A percentile compares a stretch with the other conserved stretches of the same genome.
Evolutionary conservation across 2,329 filamentous ascomycete species (phyloP).

Genomic region (Pezicula rhizophila): DNA sequence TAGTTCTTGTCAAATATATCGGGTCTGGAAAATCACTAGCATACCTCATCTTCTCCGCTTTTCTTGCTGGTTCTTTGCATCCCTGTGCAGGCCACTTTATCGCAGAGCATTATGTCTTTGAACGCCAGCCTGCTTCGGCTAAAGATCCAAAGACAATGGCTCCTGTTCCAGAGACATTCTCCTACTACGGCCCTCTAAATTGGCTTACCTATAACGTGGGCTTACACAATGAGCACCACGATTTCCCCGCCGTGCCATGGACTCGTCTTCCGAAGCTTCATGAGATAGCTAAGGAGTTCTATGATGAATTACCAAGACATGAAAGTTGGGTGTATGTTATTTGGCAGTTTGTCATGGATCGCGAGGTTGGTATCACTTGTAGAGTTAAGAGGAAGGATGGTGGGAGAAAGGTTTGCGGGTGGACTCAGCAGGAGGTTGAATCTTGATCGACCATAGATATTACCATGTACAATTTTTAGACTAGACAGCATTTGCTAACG

Average conservation of each 20-base stretch:
- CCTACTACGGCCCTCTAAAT: constrained; percentile 92
- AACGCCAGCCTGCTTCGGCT: constrained; percentile 46
- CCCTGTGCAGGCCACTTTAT: constrained; percentile 97
- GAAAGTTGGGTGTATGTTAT: constrained; percentile 89
- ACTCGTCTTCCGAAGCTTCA: constrained; percentile 74
- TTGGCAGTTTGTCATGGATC: constrained; percentile 92
- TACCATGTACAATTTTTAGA: background rate
- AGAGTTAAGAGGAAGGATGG: constrained; percentile 88
- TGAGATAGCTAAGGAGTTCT: constrained; percentile 82
- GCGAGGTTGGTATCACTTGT: constrained; percentile 82
- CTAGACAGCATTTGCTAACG: background rate
- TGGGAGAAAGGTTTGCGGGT: constrained; percentile 55
- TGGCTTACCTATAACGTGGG: constrained; percentile 94
- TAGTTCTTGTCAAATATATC: constrained; percentile 49
- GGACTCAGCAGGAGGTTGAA: constrained; percentile 66
- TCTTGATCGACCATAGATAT: constrained; percentile 35
- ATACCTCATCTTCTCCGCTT: constrained; percentile 84
- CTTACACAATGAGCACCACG: constrained; percentile 97
- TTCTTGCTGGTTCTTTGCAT: constrained; percentile 89
- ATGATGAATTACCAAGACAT: constrained; percentile 78
- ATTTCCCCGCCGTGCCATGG: constrained; percentile 97
- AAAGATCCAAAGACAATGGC: constrained; percentile 47
- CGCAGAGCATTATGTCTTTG: constrained; percentile 89
- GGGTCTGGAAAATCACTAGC: constrained; percentile 60
- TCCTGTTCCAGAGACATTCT: constrained; percentile 86